Conservation (phyloP, 345 rosid species). For the Arabidopsis thaliana region DNA sequence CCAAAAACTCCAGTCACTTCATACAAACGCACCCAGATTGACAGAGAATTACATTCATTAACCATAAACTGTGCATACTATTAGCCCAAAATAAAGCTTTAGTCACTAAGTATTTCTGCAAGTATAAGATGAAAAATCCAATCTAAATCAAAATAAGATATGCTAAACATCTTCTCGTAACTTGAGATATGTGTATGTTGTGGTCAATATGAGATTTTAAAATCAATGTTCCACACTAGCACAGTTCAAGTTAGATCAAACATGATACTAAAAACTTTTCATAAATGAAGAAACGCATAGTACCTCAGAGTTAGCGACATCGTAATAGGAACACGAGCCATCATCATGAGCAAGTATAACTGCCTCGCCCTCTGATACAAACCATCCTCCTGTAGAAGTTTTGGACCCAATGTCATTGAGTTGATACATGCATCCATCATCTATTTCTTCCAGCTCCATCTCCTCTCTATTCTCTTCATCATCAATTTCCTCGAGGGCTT, state of each 20-base stretch:
- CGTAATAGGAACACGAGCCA: slow-evolving; percentile 91
- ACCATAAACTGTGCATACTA: slow-evolving; percentile 3
- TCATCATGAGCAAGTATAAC: slow-evolving; percentile 88
- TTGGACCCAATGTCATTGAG: slow-evolving; percentile 71
- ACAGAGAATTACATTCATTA: not conserved
- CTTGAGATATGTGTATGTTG: not conserved
- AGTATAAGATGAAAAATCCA: slow-evolving; percentile 9
- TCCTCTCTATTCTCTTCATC: slow-evolving; percentile 66
- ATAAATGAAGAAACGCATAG: not conserved
- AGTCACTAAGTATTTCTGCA: not conserved
- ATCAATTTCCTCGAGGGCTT: slow-evolving; percentile 80
- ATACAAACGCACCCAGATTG: slow-evolving; percentile 14
- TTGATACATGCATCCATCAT: slow-evolving; percentile 56
- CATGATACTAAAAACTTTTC: not conserved
- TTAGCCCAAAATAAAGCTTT: slow-evolving; percentile 3
- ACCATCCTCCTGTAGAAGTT: slow-evolving; percentile 91
- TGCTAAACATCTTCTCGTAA: not conserved
- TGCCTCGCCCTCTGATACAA: slow-evolving; percentile 97
- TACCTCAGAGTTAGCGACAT: slow-evolving; percentile 90
- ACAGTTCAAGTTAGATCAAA: slow-evolving; percentile 3
- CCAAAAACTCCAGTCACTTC: not conserved
- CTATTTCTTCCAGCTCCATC: slow-evolving; percentile 59
- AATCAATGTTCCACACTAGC: not conserved
- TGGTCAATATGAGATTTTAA: not conserved
- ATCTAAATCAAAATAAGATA: slow-evolving; percentile 6